Evolutionary conservation across 2,329 filamentous ascomycete species (phyloP), one percentile per base, ranked within the genome.

Genomic region (Tolypocladium guangdongense): DNA sequence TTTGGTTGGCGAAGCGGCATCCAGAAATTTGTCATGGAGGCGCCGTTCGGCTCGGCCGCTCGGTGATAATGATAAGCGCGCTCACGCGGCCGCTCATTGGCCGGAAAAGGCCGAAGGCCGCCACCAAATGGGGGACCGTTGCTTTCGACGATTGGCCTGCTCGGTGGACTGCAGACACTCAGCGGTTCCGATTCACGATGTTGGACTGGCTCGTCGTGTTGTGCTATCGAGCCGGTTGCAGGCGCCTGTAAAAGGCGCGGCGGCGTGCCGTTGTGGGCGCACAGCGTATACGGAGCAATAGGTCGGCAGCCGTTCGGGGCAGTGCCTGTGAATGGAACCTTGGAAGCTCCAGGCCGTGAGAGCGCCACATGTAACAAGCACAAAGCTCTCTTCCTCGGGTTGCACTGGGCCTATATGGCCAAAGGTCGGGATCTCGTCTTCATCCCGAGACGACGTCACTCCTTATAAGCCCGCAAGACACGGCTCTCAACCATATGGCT

Each of bases 61-160:
- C 68, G 67, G 67, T 58, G 66, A 68, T 70, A 70, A 64, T 58
- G 66, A 68, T 70, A 70, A 64, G 59, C 48, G 45, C 51, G 57
- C 58, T 63, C 53, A 54, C 50, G 54, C 32, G 47, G 33, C 24
- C 54, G 51, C 32, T 63, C 53, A 71, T 71, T 71, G 68, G 68
- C 50, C 58, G 57, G 56, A 56, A 52, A 54, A 37, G 52, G 55
- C 36, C 27, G 58, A 54, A 37, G 52, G 55, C 36, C 27, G 58
- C 27, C 43, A 33, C 43, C 43, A 20, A 33, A 3, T 14, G 20
- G 12, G 18, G 24, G 8, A 8, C 18, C 41, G 14, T 18, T 32
- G 30, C 27, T 27, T 10, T 8, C 18, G 14, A 20, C 10, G 27
- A 16, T 7, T 7, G 0, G 18, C 2, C 24, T 30, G 24, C 41